These are phyloP conservation scores for Melampsora larici-populina DNA, from an alignment of 1,284 basidiomycete species.

Conservation along the genomic window DNA sequence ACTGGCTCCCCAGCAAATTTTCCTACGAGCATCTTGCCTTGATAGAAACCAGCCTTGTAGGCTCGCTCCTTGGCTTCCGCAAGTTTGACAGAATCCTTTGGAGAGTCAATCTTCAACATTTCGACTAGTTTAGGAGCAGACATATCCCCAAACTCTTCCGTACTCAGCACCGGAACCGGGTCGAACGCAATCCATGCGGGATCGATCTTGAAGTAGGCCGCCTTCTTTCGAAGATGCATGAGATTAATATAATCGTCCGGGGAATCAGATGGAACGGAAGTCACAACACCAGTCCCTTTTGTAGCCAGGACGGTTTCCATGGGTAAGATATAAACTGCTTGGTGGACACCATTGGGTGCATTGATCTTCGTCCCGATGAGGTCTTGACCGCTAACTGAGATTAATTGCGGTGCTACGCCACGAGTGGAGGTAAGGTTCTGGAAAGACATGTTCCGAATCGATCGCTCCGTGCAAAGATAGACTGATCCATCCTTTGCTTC, in stretches of 20 bases:
- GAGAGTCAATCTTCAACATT: conserved; percentile 89
- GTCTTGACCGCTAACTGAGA: conserved; percentile 71
- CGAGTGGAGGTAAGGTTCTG: conserved; percentile 64
- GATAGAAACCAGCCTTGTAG: conserved; percentile 98
- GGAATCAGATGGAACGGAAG: conserved; percentile 95
- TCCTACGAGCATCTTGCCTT: conserved; percentile 82
- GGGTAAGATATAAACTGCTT: conserved; percentile 89
- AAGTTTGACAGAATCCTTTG: conserved; percentile 88
- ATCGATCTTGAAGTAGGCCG: conserved; percentile 93
- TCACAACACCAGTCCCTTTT: conserved; percentile 98
- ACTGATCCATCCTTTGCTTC: conserved; percentile 68
- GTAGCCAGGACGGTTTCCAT: conserved; percentile 96
- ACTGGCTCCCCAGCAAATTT: conserved; percentile 82
- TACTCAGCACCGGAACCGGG: conserved; percentile 81
- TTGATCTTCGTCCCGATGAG: conserved; percentile 86
- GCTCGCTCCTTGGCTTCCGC: conserved; percentile 95
- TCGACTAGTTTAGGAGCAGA: conserved; percentile 83
- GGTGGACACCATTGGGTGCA: conserved; percentile 77
- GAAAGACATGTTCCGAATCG: conserved; percentile 96
- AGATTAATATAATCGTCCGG: conserved; percentile 93
- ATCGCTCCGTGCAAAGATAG: conserved; percentile 82
- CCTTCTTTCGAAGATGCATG: conserved; percentile 91
- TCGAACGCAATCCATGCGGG: conserved; percentile 82
- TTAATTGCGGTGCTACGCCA: conserved; percentile 69
- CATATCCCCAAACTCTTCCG: conserved; percentile 86